Evolutionary conservation across 805 yeast genomes (phyloP).

Genomic region (Priceomyces melissophilus): DNA sequence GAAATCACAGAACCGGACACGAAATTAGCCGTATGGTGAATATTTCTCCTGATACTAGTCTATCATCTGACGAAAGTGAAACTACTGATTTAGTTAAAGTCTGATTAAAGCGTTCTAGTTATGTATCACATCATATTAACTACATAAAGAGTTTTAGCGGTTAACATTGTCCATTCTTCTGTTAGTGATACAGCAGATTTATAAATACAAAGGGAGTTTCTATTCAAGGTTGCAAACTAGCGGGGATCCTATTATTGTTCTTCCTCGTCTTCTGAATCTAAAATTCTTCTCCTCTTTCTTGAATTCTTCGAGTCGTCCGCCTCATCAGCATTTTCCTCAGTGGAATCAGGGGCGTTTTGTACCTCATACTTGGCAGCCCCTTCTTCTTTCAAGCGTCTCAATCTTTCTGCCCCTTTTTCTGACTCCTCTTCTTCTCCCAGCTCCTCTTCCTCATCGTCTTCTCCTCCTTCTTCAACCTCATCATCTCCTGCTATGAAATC

Average conservation of each 20-base stretch:
- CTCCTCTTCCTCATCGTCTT: constrained; percentile 43
- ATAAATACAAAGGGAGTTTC: too few relatives aligned
- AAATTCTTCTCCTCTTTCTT: constrained; percentile 46
- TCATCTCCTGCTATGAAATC: constrained; percentile 44
- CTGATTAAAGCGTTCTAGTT: too few relatives aligned
- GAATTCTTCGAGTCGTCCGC: constrained; percentile 30
- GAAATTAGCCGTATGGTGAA: too few relatives aligned
- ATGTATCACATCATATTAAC: too few relatives aligned
- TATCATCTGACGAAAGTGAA: too few relatives aligned
- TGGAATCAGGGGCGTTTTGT: constrained; percentile 16
- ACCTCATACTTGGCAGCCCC: constrained; percentile 49
- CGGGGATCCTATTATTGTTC: constrained; percentile 9
- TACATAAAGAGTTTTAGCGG: too few relatives aligned
- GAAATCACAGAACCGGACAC: too few relatives aligned
- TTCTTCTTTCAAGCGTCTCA: constrained; percentile 50
- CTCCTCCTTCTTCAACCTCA: constrained; percentile 36
- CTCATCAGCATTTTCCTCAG: constrained; percentile 12
- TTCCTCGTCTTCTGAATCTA: constrained; percentile 52
- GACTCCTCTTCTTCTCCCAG: constrained; percentile 44
- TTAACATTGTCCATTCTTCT: too few relatives aligned
- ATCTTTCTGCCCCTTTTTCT: constrained; percentile 56
- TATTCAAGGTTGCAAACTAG: too few relatives aligned
- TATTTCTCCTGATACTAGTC: too few relatives aligned
- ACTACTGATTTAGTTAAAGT: too few relatives aligned
- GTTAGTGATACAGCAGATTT: too few relatives aligned